Evolutionary conservation across 495 filamentous ascomycete species (phyloP), one percentile per base, ranked within the genome.

Genomic region (Podospora tetraspora): DNA sequence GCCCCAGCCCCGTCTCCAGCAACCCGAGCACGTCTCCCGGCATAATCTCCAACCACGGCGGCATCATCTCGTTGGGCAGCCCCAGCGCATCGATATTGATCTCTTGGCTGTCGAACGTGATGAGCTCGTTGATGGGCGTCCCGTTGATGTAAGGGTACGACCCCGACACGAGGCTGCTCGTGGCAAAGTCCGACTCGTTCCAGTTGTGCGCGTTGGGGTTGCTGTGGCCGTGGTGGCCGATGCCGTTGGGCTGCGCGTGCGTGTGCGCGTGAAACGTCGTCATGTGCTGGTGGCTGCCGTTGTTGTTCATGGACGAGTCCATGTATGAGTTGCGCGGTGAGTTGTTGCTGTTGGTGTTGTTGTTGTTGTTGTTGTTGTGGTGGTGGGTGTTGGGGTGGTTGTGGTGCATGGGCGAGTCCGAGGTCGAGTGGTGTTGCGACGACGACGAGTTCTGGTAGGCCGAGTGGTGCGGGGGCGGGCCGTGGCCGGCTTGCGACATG

Each of bases 31-130:
- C 67, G 56, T 78, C 71, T 0, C 61, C 66, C 0, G 72, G 72
- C 6, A 77, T n/a, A 3, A 73, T 70, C 69, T 77, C 75, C 16
- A 78, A 34, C 76, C 76, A 78, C 32, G 74, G 74, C 57, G 72
- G 70, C 72, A 74, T 74, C 74, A 74, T 76, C 52, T 76, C 76
- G 58, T 67, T 75, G 10, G 71, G 69, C 24, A 76, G 61, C 2
- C 74, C 74, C 13, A 78, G 63, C 19, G 69, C 60, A 30, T 74
- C 76, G 52, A 91, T 87, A 72, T 90, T 87, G 61, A 91, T 83
- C 66, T 92, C 90, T 64, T 89, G 88, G 67, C 84, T 89, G 73
- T 91, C 87, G 68, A 92, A 91, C 68, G 89, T 86, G 69, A 91
- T 78, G 63, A 75, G 77, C 22, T 87, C 76, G 82, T 86, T 71